A percentile compares a stretch with the other conserved stretches of the same genome.
These are phyloP conservation scores for Cutaneotrichosporon arboriforme DNA, from an alignment of 1,284 basidiomycete genomes.

Conservation along the genomic window DNA sequence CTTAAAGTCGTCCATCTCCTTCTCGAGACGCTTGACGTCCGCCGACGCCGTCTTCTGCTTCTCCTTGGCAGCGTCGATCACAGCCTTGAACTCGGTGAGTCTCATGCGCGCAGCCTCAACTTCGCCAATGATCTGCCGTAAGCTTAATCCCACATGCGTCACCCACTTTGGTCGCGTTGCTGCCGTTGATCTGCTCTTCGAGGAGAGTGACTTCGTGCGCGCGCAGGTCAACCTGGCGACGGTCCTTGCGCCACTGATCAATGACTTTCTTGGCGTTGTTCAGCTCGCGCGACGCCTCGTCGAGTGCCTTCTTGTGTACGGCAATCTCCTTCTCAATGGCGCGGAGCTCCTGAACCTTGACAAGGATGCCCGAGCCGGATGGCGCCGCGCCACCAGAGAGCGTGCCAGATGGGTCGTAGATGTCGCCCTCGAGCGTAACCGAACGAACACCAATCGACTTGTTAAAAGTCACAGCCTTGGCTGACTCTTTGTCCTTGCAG, in stretches of 20 bases:
- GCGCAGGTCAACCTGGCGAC: conserved; percentile 77
- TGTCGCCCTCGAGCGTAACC: conserved; percentile 90
- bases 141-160: background rate
- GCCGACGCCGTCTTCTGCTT: conserved; percentile 70
- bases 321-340: conserved; percentile 58
- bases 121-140: conserved; percentile 61
- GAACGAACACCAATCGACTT: conserved; percentile 68
- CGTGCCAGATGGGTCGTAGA: conserved; percentile 94
- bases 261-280: conserved; percentile 56
- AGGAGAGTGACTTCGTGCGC: conserved; percentile 77
- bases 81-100: conserved; percentile 62
- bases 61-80: conserved; percentile 62
- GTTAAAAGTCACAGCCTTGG: conserved; percentile 83
- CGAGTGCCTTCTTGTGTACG: conserved; percentile 55
- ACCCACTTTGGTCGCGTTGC: conserved; percentile 78
- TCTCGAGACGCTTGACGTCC: conserved; percentile 81
- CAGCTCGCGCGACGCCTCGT: conserved; percentile 59
- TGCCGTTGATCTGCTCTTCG: conserved; percentile 78
- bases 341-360: conserved; percentile 79
- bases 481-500: conserved; percentile 82
- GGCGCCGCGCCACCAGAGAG: conserved; percentile 88
- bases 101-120: conserved; percentile 67
- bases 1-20: conserved; percentile 98
- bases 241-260: conserved; percentile 64
- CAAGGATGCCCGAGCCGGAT: conserved; percentile 65